Evolutionary conservation across 306 rosid species (phyloP), one percentile per base, ranked within the genome.

Genomic region (Parietaria judaica): DNA sequence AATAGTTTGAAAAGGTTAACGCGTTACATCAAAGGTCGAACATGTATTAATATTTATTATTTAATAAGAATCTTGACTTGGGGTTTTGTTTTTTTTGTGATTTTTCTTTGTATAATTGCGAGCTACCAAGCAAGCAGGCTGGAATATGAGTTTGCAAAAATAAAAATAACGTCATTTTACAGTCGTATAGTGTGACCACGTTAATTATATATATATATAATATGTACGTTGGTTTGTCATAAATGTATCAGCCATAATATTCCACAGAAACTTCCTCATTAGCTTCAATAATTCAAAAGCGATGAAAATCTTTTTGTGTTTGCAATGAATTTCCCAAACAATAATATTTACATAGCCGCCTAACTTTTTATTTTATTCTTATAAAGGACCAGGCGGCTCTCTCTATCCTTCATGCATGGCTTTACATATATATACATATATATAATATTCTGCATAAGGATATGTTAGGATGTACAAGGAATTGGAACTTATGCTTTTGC

Each of bases 361-460:
- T 56, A 77, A 72, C 71, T 67, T 65, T 60, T 17, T 12, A 55
- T 59, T 5, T 36, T 48, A 38, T 10, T 51, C 49, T 37, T 11
- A 8, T 4, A 3, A 23, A 59, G 58, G 72, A 78, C 69, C 71
- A 34, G 74, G 78, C 80, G 73, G 77, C 78, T 13, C 13, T 38
- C 46, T 51, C 17, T 49, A 11, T 53, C 63, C 38, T 51, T 38
- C 45, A 41, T 41, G 45, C 45, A 41, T 41, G 45, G 45, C 6
- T 41, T 41, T 8, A 41, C 3, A 5, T 5, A 5, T 41, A 5
- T 5, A 41, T 41, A 41, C 3, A 41, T 8, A 41, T 5, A 41
- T 5, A 41, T 5, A 41, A 23, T 23, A 23, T 23, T n/a, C n/a
- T n/a, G n/a, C n/a, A 23, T 23, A 23, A 0, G 2, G 1, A 23